phyloP scores from a whole-genome alignment of 176 grass and related monocot genomes.

The Phyllostachys edulis region DNA sequence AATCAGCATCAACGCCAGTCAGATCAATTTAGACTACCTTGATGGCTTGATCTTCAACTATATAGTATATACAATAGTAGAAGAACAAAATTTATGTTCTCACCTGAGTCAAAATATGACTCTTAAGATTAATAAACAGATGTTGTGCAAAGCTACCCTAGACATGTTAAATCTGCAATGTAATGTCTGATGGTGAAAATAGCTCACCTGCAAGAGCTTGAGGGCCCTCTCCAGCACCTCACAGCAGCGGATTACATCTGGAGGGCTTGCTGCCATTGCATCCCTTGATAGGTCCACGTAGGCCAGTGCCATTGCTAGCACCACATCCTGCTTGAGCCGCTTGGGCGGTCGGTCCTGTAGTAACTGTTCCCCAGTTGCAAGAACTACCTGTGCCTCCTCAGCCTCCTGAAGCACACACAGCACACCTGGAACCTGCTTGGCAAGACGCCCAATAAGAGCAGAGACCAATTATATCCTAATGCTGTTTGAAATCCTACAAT shows the following conservation, averaged over 20 bases:
- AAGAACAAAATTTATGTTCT: neutral
- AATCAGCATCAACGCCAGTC: neutral
- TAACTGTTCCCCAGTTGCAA: slow-evolving; percentile 52
- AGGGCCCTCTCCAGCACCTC: slow-evolving; percentile 94
- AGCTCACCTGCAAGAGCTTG: slow-evolving; percentile 78
- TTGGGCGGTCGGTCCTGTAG: slow-evolving; percentile 66
- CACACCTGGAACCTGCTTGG: slow-evolving; percentile 70
- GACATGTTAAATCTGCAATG: neutral
- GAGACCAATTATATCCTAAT: neutral
- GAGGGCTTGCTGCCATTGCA: slow-evolving; percentile 66
- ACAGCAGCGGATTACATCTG: slow-evolving; percentile 76
- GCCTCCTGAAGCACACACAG: slow-evolving; percentile 81
- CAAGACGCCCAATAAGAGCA: slow-evolving; percentile 6
- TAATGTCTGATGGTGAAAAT: neutral
- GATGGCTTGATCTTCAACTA: neutral
- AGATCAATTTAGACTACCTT: neutral
- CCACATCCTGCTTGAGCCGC: slow-evolving; percentile 89
- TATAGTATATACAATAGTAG: neutral
- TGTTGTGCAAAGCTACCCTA: neutral
- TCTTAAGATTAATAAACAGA: neutral
- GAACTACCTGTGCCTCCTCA: slow-evolving; percentile 64
- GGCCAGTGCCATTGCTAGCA: slow-evolving; percentile 79
- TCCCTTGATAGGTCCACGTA: slow-evolving; percentile 92
- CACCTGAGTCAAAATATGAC: neutral
- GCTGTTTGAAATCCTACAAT: neutral